phyloP scores from a whole-genome alignment of 179 eudicot genomes.

The Beta corolliflora region DNA sequence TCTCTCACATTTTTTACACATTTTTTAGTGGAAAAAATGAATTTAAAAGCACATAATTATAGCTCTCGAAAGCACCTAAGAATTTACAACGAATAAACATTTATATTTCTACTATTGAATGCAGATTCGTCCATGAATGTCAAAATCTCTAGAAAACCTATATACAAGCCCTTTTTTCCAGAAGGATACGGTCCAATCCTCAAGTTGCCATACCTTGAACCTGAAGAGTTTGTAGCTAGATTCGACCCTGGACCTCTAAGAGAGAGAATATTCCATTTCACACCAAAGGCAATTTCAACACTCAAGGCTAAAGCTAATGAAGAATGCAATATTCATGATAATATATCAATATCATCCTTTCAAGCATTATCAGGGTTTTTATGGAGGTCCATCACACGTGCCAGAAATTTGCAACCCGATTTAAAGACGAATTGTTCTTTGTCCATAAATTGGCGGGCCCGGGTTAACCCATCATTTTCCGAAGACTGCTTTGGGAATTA shows the following conservation, averaged over 20 bases:
- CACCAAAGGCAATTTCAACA: background rate
- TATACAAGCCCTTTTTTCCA: conserved; percentile 11
- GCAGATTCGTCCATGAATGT: too few species aligned
- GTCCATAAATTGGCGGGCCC: background rate
- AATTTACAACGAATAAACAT: too few species aligned
- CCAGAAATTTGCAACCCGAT: conserved; percentile 5
- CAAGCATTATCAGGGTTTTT: conserved; percentile 17
- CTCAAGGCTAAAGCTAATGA: conserved; percentile 35
- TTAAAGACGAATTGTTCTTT: background rate
- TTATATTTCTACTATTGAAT: too few species aligned
- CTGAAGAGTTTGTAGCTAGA: background rate
- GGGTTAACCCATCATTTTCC: conserved; percentile 6
- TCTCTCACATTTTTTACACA: too few species aligned
- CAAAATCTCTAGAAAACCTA: background rate
- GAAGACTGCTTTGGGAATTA: conserved; percentile 17
- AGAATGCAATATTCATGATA: background rate
- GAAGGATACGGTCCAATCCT: background rate
- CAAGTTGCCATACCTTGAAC: conserved; percentile 21
- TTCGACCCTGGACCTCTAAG: conserved; percentile 2
- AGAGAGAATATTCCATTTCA: conserved; percentile 29
- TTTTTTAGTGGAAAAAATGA: too few species aligned
- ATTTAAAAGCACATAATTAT: too few species aligned
- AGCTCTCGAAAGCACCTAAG: too few species aligned
- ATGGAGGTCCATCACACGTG: conserved; percentile 28
- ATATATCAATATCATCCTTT: conserved; percentile 31